Evolutionary conservation across 2,329 filamentous ascomycete genomes (phyloP), one percentile per base, ranked within the genome.

Genomic region (Cytospora mali): DNA sequence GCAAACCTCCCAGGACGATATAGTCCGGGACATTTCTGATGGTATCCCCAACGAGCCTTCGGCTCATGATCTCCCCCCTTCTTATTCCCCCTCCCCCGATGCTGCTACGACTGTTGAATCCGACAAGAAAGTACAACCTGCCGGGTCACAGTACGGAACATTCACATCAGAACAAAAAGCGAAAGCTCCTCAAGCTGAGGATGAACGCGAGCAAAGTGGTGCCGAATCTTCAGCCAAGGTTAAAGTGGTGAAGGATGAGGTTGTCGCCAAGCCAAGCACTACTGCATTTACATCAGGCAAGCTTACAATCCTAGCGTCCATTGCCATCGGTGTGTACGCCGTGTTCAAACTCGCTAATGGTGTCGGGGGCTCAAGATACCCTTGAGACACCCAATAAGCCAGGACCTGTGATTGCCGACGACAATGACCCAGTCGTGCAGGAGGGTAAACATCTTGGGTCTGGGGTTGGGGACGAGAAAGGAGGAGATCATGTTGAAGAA

Each of bases 331-430:
- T 65, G 57, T 46, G 33, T 65, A 65, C 54, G 64, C 64, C 48
- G 57, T 65, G 31, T 65, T 65, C 61, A 65, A 65, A 59, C 61
- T 65, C 52, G 64, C 64, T 65, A 65, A 65, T 65, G 64, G 64
- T 65, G 57, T 54, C 25, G 63, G 61, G 64, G 61, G 61, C 61
- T 65, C 64, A 63, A 65, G 64, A 46, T 65, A 65, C 35, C 64
- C 61, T 61, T 63, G 53, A 65, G 57, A 31, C 39, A n/a, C 46
- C 61, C 54, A 28, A 55, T 58, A 57, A 63, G 64, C 64, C 61
- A 62, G 53, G 55, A 55, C 50, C 49, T 50, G 55, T 48, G 48
- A 56, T 42, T 63, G 64, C 61, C 29, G 35, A 50, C 61, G 56
- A 60, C 63, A 55, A 51, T 42, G 61, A 61, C 57, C 64, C 61